These are phyloP conservation scores for Lithospermum erythrorhizon DNA, from an alignment of 257 asterid genomes.

Conservation along the genomic window DNA sequence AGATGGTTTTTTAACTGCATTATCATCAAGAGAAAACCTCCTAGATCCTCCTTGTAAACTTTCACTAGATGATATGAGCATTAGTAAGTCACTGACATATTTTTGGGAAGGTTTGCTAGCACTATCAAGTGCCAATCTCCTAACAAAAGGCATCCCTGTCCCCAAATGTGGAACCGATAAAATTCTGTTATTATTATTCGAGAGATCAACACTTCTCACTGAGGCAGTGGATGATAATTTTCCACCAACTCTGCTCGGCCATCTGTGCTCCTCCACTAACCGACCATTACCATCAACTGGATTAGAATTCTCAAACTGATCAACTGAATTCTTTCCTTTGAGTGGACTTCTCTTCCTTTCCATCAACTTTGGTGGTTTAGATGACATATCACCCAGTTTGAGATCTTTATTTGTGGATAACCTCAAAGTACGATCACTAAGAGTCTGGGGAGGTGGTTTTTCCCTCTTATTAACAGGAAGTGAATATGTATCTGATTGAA, in stretches of 20 bases:
- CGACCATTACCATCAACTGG: constrained; percentile 54
- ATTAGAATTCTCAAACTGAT: constrained; percentile 63
- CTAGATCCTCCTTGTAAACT: constrained; percentile 15
- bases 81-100: constrained; percentile 40
- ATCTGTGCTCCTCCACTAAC: constrained; percentile 60
- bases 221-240: constrained; percentile 27
- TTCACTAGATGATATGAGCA: constrained; percentile 27
- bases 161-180: constrained; percentile 24
- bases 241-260: constrained; percentile 56
- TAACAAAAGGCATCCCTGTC: constrained; percentile 21
- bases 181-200: constrained; percentile 31
- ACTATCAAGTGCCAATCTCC: constrained; percentile 71
- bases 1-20: constrained; percentile 24
- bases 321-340: constrained; percentile 45
- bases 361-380: constrained; percentile 46
- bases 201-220: constrained; percentile 37
- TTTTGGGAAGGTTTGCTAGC: constrained; percentile 35
- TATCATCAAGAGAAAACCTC: constrained; percentile 37
- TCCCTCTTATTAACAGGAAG: constrained; percentile 50
- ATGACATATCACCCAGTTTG: constrained; percentile 35
- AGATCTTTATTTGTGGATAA: constrained; percentile 39
- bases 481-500: constrained; percentile 43
- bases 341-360: constrained; percentile 67
- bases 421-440: constrained; percentile 47
- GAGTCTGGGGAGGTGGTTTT: constrained; percentile 31